Conservation (phyloP, 306 rosid species). For the Albizia julibrissin region DNA sequence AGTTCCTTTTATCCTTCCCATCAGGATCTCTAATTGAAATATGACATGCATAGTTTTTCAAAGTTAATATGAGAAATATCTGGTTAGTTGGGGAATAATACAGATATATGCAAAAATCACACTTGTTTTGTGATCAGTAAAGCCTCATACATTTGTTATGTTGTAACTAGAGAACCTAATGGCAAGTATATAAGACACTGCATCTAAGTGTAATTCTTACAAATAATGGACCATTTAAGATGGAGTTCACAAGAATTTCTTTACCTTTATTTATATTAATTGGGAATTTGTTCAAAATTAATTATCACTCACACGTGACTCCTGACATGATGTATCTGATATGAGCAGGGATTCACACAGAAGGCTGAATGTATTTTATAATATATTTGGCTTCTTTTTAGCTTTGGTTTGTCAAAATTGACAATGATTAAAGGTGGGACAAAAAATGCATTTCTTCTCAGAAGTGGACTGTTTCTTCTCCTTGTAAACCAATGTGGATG, state of each 20-base stretch:
- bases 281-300: neutral
- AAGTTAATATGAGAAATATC: neutral
- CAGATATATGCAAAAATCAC: neutral
- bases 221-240: neutral
- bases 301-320: neutral
- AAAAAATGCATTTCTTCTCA: conserved; percentile 13
- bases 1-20: neutral
- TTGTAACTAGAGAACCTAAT: neutral
- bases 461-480: conserved; percentile 25
- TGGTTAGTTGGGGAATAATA: neutral
- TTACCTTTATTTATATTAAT: neutral
- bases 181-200: neutral
- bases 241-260: neutral
- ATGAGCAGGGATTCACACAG: conserved; percentile 37
- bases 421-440: conserved; percentile 31
- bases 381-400: conserved; percentile 19
- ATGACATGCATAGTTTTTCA: neutral
- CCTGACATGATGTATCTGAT: conserved; percentile 15
- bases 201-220: neutral
- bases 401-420: conserved; percentile 15
- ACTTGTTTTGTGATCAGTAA: too few species aligned
- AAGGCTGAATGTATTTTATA: neutral
- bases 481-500: conserved; percentile 4
- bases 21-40: neutral
- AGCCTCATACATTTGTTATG: neutral